Evolutionary conservation across 768 basidiomycete genomes (phyloP), one percentile per base, ranked within the genome.

Genomic region (Suillus variegatus): DNA sequence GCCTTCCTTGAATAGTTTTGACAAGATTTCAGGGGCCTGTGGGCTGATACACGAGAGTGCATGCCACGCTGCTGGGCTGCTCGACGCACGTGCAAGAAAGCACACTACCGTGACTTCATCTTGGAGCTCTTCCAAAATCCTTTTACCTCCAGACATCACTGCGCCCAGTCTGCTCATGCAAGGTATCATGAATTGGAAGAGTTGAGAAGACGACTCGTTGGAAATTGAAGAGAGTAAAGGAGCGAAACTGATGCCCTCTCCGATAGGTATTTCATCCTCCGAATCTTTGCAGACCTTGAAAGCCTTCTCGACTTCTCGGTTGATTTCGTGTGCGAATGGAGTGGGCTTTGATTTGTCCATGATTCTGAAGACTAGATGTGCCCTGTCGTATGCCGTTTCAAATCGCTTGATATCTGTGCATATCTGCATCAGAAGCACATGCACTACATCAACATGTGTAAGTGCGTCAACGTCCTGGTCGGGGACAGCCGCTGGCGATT

Each of bases 161-260:
- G 57, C 57, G 18, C 57, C 57, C 16, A 41, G 40, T 43, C 9
- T 28, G 40, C 40, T 18, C 57, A 78, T 22, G 79, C 14, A n/a
- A 68, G 68, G 63, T 78, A 62, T 57, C 62, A 58, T 73, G 71
- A 66, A 79, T 79, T 36, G 72, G 67, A 32, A 61, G 9, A n/a
- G 75, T 70, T 14, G 71, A 63, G 52, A 66, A 74, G 47, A 60
- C 18, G 12, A 41, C 40, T 60, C 25, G 10, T 41, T 20, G 25
- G 57, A 18, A 43, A 60, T 60, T 10, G 57, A 60, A 25, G 40
- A 0, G 40, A 60, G 57, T 13, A 60, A 28, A 6, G 25, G 18
- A 10, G 25, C 10, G 16, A 60, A 28, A 20, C 18, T 41, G 14
- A 20, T 3, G 5, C 25, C 25, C 5, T 41, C 57, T 28, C 38